These are phyloP conservation scores for Mycena alexandri DNA, from an alignment of 768 basidiomycete genomes.

Conservation along the genomic window DNA sequence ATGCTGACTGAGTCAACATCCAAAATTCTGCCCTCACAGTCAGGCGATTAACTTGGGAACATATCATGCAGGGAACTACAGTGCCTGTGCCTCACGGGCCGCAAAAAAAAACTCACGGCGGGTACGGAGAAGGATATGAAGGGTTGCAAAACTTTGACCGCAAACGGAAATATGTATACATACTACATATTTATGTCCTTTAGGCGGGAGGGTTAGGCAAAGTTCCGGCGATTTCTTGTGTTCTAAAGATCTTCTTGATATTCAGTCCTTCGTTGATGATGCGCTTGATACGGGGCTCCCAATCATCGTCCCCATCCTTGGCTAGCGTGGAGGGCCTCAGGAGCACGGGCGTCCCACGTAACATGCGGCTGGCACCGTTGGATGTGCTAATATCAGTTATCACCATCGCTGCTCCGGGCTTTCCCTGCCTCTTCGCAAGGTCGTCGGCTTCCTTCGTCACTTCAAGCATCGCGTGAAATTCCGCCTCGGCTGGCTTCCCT, in stretches of 20 bases:
- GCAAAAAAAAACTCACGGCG: too few species aligned
- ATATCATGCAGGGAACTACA: too few species aligned
- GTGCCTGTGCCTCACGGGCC: too few species aligned
- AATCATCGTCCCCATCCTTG: not conserved
- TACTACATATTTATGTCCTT: too few species aligned
- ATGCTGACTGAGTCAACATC: too few species aligned
- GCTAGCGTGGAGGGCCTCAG: slow-evolving; percentile 11
- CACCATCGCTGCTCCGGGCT: slow-evolving; percentile 14
- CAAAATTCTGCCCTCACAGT: too few species aligned
- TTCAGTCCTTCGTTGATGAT: slow-evolving; percentile 18
- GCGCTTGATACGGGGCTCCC: slow-evolving; percentile 6
- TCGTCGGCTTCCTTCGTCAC: slow-evolving; percentile 15
- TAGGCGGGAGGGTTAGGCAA: not conserved
- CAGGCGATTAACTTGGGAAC: too few species aligned
- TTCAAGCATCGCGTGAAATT: slow-evolving; percentile 19
- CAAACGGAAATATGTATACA: too few species aligned
- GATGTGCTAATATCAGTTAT: slow-evolving; percentile 19
- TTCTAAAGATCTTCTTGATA: slow-evolving; percentile 18
- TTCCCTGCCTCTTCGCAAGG: slow-evolving; percentile 24
- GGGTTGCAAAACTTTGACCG: too few species aligned
- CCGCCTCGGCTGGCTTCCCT: slow-evolving; percentile 13
- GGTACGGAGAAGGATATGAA: too few species aligned
- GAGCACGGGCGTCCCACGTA: slow-evolving; percentile 17
- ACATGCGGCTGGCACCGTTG: slow-evolving; percentile 5
- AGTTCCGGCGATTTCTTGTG: slow-evolving; percentile 12